Percentiles rank a stretch among this genome's conserved stretches.
Evolutionary conservation across 768 basidiomycete species (phyloP).

Genomic region (Gloeophyllum trabeum): DNA sequence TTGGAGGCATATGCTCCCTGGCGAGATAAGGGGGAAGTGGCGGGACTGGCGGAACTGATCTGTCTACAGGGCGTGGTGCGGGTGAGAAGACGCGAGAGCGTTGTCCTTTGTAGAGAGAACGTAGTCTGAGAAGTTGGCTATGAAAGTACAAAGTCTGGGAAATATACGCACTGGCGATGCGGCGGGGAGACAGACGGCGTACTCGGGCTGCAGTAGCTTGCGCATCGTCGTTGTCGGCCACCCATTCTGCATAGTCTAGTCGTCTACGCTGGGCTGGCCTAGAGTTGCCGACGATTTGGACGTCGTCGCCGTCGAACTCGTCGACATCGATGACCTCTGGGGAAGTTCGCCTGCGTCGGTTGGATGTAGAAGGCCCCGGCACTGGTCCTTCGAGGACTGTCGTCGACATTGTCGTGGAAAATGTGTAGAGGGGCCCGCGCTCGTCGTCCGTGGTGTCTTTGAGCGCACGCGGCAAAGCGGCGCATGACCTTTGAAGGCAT

Average conservation of each 20-base stretch:
- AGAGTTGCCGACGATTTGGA: slow-evolving; percentile 16
- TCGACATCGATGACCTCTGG: slow-evolving; percentile 34
- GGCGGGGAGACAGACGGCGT: not conserved
- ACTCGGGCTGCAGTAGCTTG: not conserved
- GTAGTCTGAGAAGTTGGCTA: too few relatives aligned
- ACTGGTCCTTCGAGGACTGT: too few relatives aligned
- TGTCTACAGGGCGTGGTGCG: slow-evolving; percentile 22
- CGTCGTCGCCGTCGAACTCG: slow-evolving; percentile 22
- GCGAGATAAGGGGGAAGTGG: slow-evolving; percentile 26
- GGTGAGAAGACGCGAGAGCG: not conserved
- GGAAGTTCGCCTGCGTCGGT: slow-evolving; percentile 6
- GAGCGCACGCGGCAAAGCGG: too few relatives aligned
- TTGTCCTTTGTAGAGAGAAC: not conserved
- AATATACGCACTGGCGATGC: not conserved
- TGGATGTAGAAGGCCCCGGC: too few relatives aligned
- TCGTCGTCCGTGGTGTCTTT: too few relatives aligned
- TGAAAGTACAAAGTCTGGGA: too few relatives aligned
- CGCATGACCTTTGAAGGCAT: too few relatives aligned
- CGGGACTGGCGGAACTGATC: slow-evolving; percentile 46
- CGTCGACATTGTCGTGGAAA: too few relatives aligned
- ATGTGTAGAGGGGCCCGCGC: too few relatives aligned
- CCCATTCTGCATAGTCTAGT: slow-evolving; percentile 10
- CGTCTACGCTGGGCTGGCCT: slow-evolving; percentile 9
- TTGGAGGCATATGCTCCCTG: slow-evolving; percentile 24
- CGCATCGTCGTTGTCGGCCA: slow-evolving; percentile 5